A percentile compares a stretch with the other conserved stretches of the same genome.
Evolutionary conservation across 495 filamentous ascomycete genomes (phyloP).

Genomic region (Tricharina praecox): DNA sequence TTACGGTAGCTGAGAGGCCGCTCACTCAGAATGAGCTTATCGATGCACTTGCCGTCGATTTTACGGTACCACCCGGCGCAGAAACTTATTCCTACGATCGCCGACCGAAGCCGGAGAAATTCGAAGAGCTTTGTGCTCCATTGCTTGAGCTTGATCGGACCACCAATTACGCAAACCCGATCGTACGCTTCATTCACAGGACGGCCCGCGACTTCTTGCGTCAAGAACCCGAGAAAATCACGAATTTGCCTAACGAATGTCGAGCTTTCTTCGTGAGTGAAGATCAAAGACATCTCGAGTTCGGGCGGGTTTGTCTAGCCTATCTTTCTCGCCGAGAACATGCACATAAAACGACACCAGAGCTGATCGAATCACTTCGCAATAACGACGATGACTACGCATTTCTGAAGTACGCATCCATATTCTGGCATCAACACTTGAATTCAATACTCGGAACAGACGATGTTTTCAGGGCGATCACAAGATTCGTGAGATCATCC

Average conservation of each 20-base stretch:
- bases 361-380: neutral
- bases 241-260: constrained; percentile 8
- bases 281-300: constrained; percentile 10
- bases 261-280: constrained; percentile 21
- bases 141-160: constrained; percentile 15
- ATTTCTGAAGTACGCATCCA: neutral
- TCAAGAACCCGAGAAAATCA: constrained; percentile 12
- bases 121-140: constrained; percentile 15
- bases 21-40: constrained; percentile 17
- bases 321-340: constrained; percentile 25
- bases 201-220: constrained; percentile 24
- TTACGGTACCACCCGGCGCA: too few species aligned
- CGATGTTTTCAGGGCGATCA: neutral
- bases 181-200: constrained; percentile 23
- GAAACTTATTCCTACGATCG: constrained; percentile 4
- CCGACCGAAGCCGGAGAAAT: constrained; percentile 13
- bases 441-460: neutral
- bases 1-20: constrained; percentile 16
- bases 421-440: neutral
- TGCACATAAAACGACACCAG: constrained; percentile 11
- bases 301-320: constrained; percentile 18
- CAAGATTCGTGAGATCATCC: neutral
- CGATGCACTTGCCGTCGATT: constrained; percentile 16
- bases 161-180: constrained; percentile 15
- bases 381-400: neutral